These are phyloP conservation scores for Talaromyces sp. DNA, from an alignment of 2,329 filamentous ascomycete species.

Conservation along the genomic window DNA sequence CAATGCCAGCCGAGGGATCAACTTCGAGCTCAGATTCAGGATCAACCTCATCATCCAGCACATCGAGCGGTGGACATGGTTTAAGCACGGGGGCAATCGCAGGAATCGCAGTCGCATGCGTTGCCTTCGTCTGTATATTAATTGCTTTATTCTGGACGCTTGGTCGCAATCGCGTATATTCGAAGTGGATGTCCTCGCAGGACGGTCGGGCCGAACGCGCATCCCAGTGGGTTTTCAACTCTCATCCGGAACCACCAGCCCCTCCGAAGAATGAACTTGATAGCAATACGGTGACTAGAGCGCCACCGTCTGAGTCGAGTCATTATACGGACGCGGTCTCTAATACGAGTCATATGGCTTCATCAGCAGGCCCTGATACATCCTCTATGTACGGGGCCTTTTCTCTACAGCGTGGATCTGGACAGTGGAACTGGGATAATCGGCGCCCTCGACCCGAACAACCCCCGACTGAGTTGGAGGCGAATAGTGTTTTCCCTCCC, in stretches of 20 bases:
- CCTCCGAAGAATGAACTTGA: conserved; percentile 22
- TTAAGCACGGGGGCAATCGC: conserved; percentile 58
- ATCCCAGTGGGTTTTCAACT: conserved; percentile 33
- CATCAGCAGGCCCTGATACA: not conserved
- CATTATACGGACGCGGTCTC: not conserved
- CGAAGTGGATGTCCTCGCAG: conserved; percentile 37
- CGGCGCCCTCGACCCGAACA: not conserved
- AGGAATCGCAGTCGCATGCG: conserved; percentile 59
- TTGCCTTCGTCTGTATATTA: conserved; percentile 52
- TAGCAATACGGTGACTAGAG: not conserved
- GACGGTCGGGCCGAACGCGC: conserved; percentile 37
- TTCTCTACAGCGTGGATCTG: not conserved
- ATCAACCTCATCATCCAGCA: conserved; percentile 6
- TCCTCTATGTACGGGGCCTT: not conserved
- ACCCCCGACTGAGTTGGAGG: conserved; percentile 6
- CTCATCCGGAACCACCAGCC: conserved; percentile 13
- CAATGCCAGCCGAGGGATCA: conserved; percentile 54
- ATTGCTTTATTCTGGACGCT: conserved; percentile 45
- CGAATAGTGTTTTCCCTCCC: not conserved
- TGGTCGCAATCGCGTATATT: conserved; percentile 39
- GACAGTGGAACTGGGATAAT: conserved; percentile 4
- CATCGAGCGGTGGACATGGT: conserved; percentile 2
- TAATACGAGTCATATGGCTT: too few relatives aligned
- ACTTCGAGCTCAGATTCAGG: conserved; percentile 9
- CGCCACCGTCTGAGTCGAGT: not conserved